Evolutionary conservation across 331 rosid species (phyloP), one percentile per base, ranked within the genome.

Genomic region (Stylosanthes scabra): DNA sequence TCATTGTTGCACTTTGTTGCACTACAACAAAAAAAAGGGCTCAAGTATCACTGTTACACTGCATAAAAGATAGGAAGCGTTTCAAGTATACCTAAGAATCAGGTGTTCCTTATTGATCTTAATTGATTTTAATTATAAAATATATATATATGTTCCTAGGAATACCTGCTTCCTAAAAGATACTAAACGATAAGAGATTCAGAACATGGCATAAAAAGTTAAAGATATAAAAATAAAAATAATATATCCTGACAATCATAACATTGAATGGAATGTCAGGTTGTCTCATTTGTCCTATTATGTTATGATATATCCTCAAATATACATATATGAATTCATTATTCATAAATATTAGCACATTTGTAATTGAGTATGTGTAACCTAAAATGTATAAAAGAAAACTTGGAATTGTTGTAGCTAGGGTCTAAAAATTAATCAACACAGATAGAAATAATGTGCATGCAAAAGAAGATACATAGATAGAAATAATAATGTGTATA

Each of bases 181-280:
- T 6, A 31, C 29, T 0, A 54, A 34, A 45, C 15, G 25, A 75
- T 28, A 51, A 65, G 59, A 28, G 67, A 47, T 66, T 31, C 64
- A 37, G 39, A 67, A 11, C 68, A 60, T 6, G 45, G 27, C 51
- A 50, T 42, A 50, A 64, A 7, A 58, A 57, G 56, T 31, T 52
- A 60, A 68, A 63, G 41, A 59, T 57, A 8, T 9, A 47, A 68
- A 37, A 20, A 20, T 20, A 3, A 60, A 34, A 29, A 13, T 31
- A 31, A 14, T 50, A 68, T 52, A 68, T 16, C 20, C 50, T 2
- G 6, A 15, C 9, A 3, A 9, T 37, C 52, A 68, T 68, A 16
- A 39, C 6, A 14, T 13, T 10, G 2, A 46, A 46, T 45, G 12
- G 58, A 66, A 6, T 7, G 37, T 66, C 29, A 8, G 5, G 9